A percentile compares a stretch with the other conserved stretches of the same genome.
Evolutionary conservation across 495 filamentous ascomycete genomes (phyloP).

Genomic region (Xylaria flabelliformis): DNA sequence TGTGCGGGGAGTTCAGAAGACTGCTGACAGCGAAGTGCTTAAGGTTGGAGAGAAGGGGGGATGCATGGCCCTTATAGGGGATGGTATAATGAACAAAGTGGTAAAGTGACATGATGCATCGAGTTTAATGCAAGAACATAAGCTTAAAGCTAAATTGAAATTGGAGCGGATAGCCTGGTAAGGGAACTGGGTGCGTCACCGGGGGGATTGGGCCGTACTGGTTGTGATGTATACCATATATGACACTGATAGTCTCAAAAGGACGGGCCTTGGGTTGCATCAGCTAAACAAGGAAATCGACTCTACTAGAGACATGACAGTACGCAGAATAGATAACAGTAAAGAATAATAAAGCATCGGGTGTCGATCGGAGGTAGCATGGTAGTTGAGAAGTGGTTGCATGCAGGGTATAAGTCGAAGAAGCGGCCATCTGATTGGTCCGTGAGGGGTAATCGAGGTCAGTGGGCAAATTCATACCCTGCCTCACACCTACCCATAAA

Average conservation of each 20-base stretch:
- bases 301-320: neutral
- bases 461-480: slow-evolving; percentile 20
- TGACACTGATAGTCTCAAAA: neutral
- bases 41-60: neutral
- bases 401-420: slow-evolving; percentile 26
- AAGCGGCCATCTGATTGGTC: slow-evolving; percentile 27
- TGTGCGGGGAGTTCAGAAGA: neutral
- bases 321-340: neutral
- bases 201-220: neutral
- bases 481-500: slow-evolving; percentile 25
- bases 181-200: neutral
- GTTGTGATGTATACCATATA: neutral
- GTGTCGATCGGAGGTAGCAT: slow-evolving; percentile 16
- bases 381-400: slow-evolving; percentile 22
- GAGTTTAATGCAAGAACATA: neutral
- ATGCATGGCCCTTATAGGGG: neutral
- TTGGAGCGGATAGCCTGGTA: neutral
- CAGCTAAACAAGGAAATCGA: slow-evolving; percentile 5
- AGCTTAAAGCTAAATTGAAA: neutral
- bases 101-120: neutral
- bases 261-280: slow-evolving; percentile 7
- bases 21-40: too few relatives aligned
- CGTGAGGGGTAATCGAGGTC: slow-evolving; percentile 24
- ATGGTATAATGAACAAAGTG: neutral
- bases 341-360: neutral